These are phyloP conservation scores for Ligustrum vulgare DNA, from an alignment of 257 asterid genomes.

Conservation along the genomic window DNA sequence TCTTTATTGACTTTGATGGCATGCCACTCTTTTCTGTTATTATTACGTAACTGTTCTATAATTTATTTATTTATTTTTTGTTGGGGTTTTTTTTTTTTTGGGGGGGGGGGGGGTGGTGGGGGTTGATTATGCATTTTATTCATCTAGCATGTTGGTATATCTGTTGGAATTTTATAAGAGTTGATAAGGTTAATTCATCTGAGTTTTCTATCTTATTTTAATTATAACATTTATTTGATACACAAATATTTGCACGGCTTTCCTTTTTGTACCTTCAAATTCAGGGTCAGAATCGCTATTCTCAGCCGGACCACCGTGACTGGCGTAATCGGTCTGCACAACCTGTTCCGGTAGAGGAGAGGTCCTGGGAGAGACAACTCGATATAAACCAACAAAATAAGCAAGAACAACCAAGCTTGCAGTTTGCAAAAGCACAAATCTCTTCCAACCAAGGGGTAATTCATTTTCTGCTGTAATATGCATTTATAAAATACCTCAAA, in stretches of 20 bases:
- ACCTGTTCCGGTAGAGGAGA: constrained; percentile 42
- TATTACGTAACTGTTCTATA: background rate
- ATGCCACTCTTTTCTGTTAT: background rate
- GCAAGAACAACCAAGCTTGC: constrained; percentile 47
- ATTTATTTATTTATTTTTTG: background rate
- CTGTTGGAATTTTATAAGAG: background rate
- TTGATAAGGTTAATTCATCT: background rate
- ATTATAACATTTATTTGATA: background rate
- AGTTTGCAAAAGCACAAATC: constrained; percentile 51
- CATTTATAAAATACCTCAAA: background rate
- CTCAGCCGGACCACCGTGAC: constrained; percentile 50
- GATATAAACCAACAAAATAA: constrained; percentile 46
- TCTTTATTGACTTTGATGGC: background rate
- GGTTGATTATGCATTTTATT: background rate
- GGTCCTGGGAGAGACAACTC: constrained; percentile 48
- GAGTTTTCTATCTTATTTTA: background rate
- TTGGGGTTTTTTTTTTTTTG: background rate
- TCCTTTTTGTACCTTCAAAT: constrained; percentile 31
- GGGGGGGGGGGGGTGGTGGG: too few species aligned
- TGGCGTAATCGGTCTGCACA: constrained; percentile 56
- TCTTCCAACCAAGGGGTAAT: constrained; percentile 59
- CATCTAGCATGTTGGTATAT: background rate
- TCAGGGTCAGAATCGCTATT: constrained; percentile 35
- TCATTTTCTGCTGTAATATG: background rate
- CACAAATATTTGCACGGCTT: background rate